phyloP scores from a whole-genome alignment of 352 stramenopile genomes.

The Phytopythium litorale region DNA sequence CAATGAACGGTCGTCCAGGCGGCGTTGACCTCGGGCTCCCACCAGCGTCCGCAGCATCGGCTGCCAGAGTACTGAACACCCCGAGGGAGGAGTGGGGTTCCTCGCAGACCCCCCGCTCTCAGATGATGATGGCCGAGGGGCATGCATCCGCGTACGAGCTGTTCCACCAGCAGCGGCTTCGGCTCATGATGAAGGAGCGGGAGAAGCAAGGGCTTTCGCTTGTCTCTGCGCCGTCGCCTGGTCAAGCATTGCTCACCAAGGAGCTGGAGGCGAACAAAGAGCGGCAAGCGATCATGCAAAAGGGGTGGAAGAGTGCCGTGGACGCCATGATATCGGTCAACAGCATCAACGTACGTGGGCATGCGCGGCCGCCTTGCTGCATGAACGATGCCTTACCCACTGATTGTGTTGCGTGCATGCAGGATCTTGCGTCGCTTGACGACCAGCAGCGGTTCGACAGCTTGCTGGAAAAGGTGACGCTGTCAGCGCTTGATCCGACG shows the following conservation, averaged over 20 bases:
- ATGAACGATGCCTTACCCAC: conserved; percentile 5
- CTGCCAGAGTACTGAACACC: conserved; percentile 54
- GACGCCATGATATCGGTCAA: conserved; percentile 78
- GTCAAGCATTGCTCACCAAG: conserved; percentile 85
- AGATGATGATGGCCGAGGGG: conserved; percentile 78
- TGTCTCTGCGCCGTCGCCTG: conserved; percentile 71
- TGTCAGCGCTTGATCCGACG: conserved; percentile 57
- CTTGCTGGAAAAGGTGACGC: conserved; percentile 56
- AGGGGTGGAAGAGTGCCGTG: conserved; percentile 85
- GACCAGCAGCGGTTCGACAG: conserved; percentile 62
- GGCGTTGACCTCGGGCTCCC: conserved; percentile 28
- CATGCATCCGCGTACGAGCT: conserved; percentile 83
- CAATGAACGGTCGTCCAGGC: conserved; percentile 2
- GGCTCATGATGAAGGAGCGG: conserved; percentile 81
- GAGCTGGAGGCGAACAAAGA: conserved; percentile 88
- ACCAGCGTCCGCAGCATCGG: conserved; percentile 30
- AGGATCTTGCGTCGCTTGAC: conserved; percentile 50
- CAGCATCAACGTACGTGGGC: conserved; percentile 31
- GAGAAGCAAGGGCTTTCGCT: conserved; percentile 78
- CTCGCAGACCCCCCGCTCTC: conserved; percentile 77
- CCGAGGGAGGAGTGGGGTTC: conserved; percentile 85
- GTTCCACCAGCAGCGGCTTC: conserved; percentile 82
- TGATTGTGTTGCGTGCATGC: neutral
- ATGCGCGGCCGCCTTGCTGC: neutral
- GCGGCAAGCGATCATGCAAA: conserved; percentile 86